phyloP scores from a whole-genome alignment of 2,329 filamentous ascomycete genomes.

The Penicillium sp. region DNA sequence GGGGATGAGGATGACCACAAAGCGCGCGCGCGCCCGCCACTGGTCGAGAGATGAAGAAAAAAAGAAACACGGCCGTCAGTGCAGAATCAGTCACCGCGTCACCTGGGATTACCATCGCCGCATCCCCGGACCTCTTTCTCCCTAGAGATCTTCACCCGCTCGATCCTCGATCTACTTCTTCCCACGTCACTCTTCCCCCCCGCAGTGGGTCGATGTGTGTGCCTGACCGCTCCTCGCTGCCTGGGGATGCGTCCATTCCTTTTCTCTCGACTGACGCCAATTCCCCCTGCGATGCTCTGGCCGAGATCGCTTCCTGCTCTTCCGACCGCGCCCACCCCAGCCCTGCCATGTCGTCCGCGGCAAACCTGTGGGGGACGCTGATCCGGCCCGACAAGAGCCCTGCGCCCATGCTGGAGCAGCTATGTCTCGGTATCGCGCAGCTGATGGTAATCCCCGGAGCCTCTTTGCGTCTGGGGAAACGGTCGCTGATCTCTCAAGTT shows the following conservation, averaged over 20 bases:
- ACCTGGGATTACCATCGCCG: too few relatives aligned
- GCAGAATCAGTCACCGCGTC: too few relatives aligned
- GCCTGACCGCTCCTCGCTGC: slow-evolving; percentile 27
- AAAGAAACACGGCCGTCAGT: too few relatives aligned
- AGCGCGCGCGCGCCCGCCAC: too few relatives aligned
- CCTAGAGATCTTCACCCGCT: background rate
- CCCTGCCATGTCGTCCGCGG: slow-evolving; percentile 32
- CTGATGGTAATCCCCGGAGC: slow-evolving; percentile 61
- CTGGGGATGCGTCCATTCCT: too few relatives aligned
- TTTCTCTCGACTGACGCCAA: slow-evolving; percentile 4
- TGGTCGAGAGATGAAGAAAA: too few relatives aligned
- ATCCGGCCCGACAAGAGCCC: slow-evolving; percentile 67
- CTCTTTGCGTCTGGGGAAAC: background rate
- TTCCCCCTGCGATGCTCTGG: slow-evolving; percentile 6
- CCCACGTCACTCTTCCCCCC: slow-evolving; percentile 9
- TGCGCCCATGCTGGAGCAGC: slow-evolving; percentile 63
- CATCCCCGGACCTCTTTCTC: background rate
- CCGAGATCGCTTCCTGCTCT: slow-evolving; percentile 7
- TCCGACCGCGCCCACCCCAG: slow-evolving; percentile 16
- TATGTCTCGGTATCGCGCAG: slow-evolving; percentile 65
- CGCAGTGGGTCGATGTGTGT: slow-evolving; percentile 23
- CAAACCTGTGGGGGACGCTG: slow-evolving; percentile 58
- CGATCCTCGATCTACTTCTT: background rate
- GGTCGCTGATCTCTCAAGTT: slow-evolving; percentile 2
- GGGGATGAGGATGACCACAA: too few relatives aligned